Conservation (phyloP, 1,139 yeast species). For the Suhomyces terraborum region DNA sequence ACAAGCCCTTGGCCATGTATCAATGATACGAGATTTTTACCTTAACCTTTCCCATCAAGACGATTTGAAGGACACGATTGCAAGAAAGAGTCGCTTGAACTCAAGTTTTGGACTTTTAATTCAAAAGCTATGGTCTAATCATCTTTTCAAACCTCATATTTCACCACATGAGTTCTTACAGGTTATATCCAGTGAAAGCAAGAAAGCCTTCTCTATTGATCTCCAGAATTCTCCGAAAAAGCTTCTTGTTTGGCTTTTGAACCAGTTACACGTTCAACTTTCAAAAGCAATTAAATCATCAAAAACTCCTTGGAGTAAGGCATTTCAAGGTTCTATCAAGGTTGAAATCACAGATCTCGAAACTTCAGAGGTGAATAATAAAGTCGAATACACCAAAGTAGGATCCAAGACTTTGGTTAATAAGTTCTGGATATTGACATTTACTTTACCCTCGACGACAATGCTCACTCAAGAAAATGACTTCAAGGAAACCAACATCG, state of each 20-base stretch:
- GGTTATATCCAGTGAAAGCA: slow-evolving; percentile 42
- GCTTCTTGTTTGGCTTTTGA: slow-evolving; percentile 62
- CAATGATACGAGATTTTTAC: slow-evolving; percentile 53
- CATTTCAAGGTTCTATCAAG: slow-evolving; percentile 57
- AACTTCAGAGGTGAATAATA: slow-evolving; percentile 24
- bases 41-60: slow-evolving; percentile 30
- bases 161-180: slow-evolving; percentile 70
- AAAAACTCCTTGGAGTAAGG: slow-evolving; percentile 20
- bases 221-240: slow-evolving; percentile 52
- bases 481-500: slow-evolving; percentile 57
- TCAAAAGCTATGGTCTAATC: slow-evolving; percentile 65
- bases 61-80: slow-evolving; percentile 15
- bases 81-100: slow-evolving; percentile 28
- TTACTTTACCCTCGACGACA: slow-evolving; percentile 57
- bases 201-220: slow-evolving; percentile 41
- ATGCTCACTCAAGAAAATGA: slow-evolving; percentile 44
- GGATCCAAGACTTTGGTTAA: slow-evolving; percentile 18
- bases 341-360: slow-evolving; percentile 30
- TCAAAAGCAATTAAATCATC: slow-evolving; percentile 20
- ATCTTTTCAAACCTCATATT: slow-evolving; percentile 58
- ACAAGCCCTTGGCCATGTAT: slow-evolving; percentile 57
- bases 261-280: slow-evolving; percentile 45
- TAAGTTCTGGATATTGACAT: slow-evolving; percentile 61
- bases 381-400: slow-evolving; percentile 25
- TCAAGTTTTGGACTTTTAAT: slow-evolving; percentile 46